A percentile compares a stretch with the other conserved stretches of the same genome.
These are phyloP conservation scores for Russula vinacea DNA, from an alignment of 768 basidiomycete genomes.

Conservation along the genomic window DNA sequence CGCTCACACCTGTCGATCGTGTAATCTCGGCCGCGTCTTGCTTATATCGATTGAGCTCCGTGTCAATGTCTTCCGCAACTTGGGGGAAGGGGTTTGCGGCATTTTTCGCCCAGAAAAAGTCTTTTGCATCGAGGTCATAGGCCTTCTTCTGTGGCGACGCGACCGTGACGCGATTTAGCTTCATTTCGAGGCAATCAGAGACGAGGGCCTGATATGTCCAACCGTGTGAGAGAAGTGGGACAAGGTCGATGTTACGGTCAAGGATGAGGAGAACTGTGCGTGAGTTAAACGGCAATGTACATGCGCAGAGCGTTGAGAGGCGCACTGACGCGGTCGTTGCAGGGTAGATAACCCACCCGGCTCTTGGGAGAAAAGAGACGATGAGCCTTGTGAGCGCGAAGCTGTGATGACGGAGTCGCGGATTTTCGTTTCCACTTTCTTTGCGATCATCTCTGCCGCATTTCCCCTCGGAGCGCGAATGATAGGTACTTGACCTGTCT, in stretches of 20 bases:
- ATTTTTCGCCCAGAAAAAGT: constrained; percentile 99
- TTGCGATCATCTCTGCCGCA: constrained; percentile 99
- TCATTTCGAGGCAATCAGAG: constrained; percentile 96
- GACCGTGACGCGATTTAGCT: constrained; percentile 90
- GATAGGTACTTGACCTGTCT: constrained; percentile 82
- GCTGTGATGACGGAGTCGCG: constrained; percentile 76
- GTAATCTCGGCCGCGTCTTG: constrained; percentile 97
- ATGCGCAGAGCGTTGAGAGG: background rate
- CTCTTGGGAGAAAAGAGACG: constrained; percentile 75
- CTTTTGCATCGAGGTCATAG: constrained; percentile 96
- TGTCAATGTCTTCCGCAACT: constrained; percentile 95
- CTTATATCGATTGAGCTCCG: constrained; percentile 88
- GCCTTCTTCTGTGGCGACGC: constrained; percentile 72
- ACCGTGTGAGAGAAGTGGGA: constrained; percentile 90
- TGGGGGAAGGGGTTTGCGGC: constrained; percentile 96
- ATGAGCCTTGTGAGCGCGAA: constrained; percentile 57
- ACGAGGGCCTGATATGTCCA: constrained; percentile 99
- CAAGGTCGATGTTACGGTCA: constrained; percentile 92
- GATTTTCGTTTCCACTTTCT: constrained; percentile 89
- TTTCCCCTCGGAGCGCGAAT: constrained; percentile 94
- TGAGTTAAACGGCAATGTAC: constrained; percentile 18
- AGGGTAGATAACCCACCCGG: constrained; percentile 79
- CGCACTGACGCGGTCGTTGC: constrained; percentile 74
- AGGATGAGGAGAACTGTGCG: constrained; percentile 81
- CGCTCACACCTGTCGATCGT: constrained; percentile 90